Percentiles rank a stretch among this genome's conserved stretches.
phyloP scores from a whole-genome alignment of 2,329 filamentous ascomycete genomes.

The Penicillium vulpinum region DNA sequence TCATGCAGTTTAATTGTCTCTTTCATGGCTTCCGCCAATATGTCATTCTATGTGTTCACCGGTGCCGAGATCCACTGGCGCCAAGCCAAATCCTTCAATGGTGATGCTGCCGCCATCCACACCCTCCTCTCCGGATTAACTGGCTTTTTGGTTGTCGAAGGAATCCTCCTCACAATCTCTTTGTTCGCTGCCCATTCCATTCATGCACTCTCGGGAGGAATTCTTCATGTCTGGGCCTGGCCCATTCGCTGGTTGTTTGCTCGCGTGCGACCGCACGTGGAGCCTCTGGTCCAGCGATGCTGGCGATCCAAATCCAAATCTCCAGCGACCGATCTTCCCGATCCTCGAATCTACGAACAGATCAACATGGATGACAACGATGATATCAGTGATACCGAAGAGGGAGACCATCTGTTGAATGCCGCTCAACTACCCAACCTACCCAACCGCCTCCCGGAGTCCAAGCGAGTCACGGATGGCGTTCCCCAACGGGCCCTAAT shows the following conservation, averaged over 20 bases:
- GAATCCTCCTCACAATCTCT: constrained; percentile 26
- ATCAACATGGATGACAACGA: constrained; percentile 26
- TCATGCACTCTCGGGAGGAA: constrained; percentile 27
- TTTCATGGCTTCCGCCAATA: constrained; percentile 36
- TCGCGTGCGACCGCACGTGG: constrained; percentile 11
- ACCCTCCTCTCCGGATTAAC: constrained; percentile 36
- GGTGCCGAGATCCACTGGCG: constrained; percentile 42
- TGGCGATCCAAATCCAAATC: constrained; percentile 5
- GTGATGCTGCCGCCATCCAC: constrained; percentile 35
- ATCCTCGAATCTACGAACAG: constrained; percentile 27
- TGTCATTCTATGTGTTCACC: constrained; percentile 36
- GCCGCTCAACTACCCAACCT: constrained; percentile 4
- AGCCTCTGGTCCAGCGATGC: constrained; percentile 4
- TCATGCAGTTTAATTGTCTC: constrained; percentile 30
- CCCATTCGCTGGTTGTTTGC: constrained; percentile 20
- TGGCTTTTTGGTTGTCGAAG: constrained; percentile 35
- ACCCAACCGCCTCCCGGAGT: constrained; percentile 6
- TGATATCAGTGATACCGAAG: constrained; percentile 26
- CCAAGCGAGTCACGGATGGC: constrained; percentile 10
- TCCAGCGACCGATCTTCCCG: constrained; percentile 7
- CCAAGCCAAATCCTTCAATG: constrained; percentile 34
- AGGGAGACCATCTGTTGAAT: constrained; percentile 19
- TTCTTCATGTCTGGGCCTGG: constrained; percentile 27
- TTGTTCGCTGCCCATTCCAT: constrained; percentile 28
- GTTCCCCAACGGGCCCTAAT: constrained; percentile 23